Percentiles rank a stretch among this genome's conserved stretches.
These are phyloP conservation scores for Aspergillus chevalieri DNA, from an alignment of 2,329 filamentous ascomycete genomes.

Conservation along the genomic window DNA sequence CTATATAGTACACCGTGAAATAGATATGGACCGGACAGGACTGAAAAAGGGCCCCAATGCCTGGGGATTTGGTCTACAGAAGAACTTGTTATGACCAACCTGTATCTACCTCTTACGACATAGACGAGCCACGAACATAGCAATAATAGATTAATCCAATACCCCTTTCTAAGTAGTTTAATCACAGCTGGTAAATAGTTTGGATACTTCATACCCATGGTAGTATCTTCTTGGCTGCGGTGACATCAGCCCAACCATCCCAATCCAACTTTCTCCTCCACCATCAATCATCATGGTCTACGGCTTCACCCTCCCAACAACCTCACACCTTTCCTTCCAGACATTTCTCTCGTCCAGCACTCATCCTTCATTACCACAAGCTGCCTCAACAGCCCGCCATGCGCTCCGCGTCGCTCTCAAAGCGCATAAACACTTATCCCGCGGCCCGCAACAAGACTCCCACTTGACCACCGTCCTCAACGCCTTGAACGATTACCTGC, in stretches of 20 bases:
- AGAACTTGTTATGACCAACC: background rate
- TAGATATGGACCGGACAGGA: background rate
- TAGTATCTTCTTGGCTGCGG: conserved; percentile 1
- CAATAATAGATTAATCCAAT: background rate
- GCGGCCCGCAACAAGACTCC: conserved; percentile 58
- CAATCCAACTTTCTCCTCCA: conserved; percentile 9
- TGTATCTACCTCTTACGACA: background rate
- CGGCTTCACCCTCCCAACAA: conserved; percentile 81
- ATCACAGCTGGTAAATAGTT: too few species aligned
- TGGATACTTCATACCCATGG: background rate
- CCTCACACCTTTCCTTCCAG: conserved; percentile 77
- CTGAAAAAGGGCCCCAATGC: background rate
- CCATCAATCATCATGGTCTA: conserved; percentile 64
- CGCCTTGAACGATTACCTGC: conserved; percentile 69
- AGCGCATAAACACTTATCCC: conserved; percentile 77
- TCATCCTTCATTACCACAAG: conserved; percentile 81
- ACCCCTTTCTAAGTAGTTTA: background rate
- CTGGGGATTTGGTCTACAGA: background rate
- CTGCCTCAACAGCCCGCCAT: conserved; percentile 74
- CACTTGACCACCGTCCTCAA: conserved; percentile 66
- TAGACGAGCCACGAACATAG: background rate
- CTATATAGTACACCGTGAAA: background rate
- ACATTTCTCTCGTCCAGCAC: conserved; percentile 69
- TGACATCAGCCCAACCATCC: conserved; percentile 9
- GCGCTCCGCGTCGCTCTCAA: conserved; percentile 80